phyloP scores from a whole-genome alignment of 2,329 filamentous ascomycete species.

The Fusarium annulatum region DNA sequence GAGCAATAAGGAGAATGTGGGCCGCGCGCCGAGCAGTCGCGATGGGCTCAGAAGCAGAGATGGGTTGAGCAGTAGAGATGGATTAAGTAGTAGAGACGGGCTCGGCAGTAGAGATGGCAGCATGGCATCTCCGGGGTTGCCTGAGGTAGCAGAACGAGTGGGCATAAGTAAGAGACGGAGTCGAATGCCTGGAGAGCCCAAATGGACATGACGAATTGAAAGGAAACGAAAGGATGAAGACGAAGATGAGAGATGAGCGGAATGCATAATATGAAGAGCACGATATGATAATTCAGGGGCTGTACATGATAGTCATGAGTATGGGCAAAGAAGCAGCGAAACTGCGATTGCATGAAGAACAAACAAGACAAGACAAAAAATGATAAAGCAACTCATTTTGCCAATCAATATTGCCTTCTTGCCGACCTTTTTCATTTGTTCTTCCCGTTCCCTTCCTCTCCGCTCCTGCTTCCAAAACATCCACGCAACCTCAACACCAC shows the following conservation, averaged over 20 bases:
- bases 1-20: conserved; percentile 54
- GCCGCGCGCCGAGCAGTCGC: conserved; percentile 41
- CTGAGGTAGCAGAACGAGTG: conserved; percentile 26
- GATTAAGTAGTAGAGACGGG: conserved; percentile 28
- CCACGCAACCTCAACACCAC: background rate
- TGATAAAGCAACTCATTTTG: conserved; percentile 20
- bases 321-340: conserved; percentile 2
- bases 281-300: conserved; percentile 11
- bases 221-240: background rate
- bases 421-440: background rate
- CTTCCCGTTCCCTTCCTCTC: background rate
- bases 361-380: conserved; percentile 6
- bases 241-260: conserved; percentile 5
- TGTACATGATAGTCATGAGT: conserved; percentile 28
- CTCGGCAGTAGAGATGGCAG: conserved; percentile 19
- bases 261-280: conserved; percentile 25
- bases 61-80: conserved; percentile 30
- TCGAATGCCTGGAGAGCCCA: conserved; percentile 43
- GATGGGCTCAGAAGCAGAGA: conserved; percentile 41
- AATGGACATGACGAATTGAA: conserved; percentile 38
- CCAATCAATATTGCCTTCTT: background rate
- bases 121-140: conserved; percentile 24
- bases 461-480: background rate
- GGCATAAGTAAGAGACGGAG: conserved; percentile 42
- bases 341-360: conserved; percentile 7